These are phyloP conservation scores for Scutellaria minor DNA, from an alignment of 257 asterid species.

Conservation along the genomic window DNA sequence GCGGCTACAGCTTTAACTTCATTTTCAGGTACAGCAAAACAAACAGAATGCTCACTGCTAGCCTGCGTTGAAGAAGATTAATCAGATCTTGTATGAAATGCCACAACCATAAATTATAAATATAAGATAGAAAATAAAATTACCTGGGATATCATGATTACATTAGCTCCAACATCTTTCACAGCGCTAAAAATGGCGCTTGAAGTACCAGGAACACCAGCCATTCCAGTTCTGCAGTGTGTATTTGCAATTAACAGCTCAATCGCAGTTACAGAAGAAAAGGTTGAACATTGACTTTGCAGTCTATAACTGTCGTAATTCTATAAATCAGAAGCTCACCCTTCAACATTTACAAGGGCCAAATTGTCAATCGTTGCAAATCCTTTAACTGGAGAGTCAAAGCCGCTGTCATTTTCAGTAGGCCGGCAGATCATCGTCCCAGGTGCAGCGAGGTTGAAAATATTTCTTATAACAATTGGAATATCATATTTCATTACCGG, in stretches of 20 bases:
- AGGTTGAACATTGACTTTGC: neutral
- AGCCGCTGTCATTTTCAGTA: slow-evolving; percentile 49
- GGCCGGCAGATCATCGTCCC: slow-evolving; percentile 88
- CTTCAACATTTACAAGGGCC: slow-evolving; percentile 98
- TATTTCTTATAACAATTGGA: slow-evolving; percentile 96
- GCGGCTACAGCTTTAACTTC: slow-evolving; percentile 91
- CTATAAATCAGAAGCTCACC: slow-evolving; percentile 55
- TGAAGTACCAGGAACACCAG: slow-evolving; percentile 99
- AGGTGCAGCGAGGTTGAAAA: slow-evolving; percentile 91
- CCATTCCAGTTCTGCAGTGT: slow-evolving; percentile 96
- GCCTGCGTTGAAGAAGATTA: slow-evolving; percentile 62
- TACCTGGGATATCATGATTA: slow-evolving; percentile 98
- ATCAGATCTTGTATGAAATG: slow-evolving; percentile 30
- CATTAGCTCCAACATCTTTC: slow-evolving; percentile 98
- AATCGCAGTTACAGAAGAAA: slow-evolving; percentile 5
- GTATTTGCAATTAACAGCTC: slow-evolving; percentile 29
- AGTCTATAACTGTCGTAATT: slow-evolving; percentile 12
- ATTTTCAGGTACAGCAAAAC: slow-evolving; percentile 97
- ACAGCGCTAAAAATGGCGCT: slow-evolving; percentile 89
- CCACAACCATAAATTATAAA: slow-evolving; percentile 1
- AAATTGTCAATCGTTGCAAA: slow-evolving; percentile 97
- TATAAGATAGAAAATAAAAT: slow-evolving; percentile 19
- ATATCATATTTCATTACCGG: slow-evolving; percentile 96
- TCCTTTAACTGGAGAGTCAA: slow-evolving; percentile 87
- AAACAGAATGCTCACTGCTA: slow-evolving; percentile 98